Evolutionary conservation across 495 filamentous ascomycete species (phyloP).

Genomic region (Lophiostoma macrostomum): DNA sequence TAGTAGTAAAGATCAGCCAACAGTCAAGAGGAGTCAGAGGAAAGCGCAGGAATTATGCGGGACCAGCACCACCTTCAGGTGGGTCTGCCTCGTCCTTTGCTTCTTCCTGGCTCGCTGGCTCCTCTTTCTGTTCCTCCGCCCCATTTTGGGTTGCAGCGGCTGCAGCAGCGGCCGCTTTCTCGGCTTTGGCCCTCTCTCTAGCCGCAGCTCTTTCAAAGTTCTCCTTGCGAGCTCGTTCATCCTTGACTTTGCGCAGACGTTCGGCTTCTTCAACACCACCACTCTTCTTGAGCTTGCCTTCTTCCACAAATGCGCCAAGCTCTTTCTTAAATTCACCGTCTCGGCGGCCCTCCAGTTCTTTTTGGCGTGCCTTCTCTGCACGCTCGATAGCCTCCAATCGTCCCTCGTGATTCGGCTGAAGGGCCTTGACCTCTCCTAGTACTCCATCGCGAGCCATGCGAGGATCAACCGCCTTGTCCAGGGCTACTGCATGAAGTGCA

Average conservation of each 20-base stretch:
- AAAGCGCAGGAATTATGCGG: conserved; percentile 26
- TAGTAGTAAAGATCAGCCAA: conserved; percentile 16
- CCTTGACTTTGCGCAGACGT: conserved; percentile 74
- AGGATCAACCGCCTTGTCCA: conserved; percentile 67
- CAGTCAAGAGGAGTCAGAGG: background rate
- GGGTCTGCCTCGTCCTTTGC: conserved; percentile 28
- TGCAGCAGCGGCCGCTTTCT: conserved; percentile 31
- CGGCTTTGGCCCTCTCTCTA: conserved; percentile 27
- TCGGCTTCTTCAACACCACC: conserved; percentile 94
- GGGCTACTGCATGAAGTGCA: conserved; percentile 54
- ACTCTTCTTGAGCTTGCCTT: conserved; percentile 90
- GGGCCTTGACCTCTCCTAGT: conserved; percentile 85
- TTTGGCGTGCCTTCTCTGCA: conserved; percentile 82
- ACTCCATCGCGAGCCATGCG: conserved; percentile 82
- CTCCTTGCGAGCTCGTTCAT: conserved; percentile 81
- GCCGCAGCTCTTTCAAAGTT: conserved; percentile 71
- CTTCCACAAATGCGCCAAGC: conserved; percentile 80
- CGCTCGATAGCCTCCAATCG: conserved; percentile 93
- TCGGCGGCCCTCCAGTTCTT: conserved; percentile 74
- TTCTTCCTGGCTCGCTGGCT: conserved; percentile 16
- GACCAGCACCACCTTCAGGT: conserved; percentile 29
- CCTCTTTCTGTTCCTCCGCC: conserved; percentile 3
- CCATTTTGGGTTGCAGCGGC: conserved; percentile 5
- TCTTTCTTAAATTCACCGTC: conserved; percentile 86
- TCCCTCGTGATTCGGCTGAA: conserved; percentile 93